A percentile compares a stretch with the other conserved stretches of the same genome.
Conservation (phyloP, 305 asterid species). For the Fraxinus albicans region DNA sequence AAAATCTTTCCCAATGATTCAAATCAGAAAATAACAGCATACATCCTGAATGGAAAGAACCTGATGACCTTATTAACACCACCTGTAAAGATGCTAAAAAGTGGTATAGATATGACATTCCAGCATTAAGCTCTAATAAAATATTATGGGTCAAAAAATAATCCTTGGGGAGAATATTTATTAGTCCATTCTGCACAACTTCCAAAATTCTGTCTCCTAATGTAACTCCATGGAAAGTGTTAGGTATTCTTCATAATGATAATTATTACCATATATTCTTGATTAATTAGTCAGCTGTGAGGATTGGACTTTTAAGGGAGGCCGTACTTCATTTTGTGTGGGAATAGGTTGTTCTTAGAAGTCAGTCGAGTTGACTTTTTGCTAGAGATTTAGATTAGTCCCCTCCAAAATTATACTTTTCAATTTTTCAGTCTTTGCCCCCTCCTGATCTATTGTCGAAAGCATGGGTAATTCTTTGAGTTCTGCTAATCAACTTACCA, state of each 20-base stretch:
- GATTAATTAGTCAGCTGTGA: not conserved
- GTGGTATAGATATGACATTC: not conserved
- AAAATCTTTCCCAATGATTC: not conserved
- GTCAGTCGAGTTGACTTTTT: not conserved
- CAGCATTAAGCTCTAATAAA: not conserved
- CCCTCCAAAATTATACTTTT: not conserved
- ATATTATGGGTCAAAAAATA: not conserved
- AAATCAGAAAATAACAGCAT: not conserved
- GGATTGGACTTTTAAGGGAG: not conserved
- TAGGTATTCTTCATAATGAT: not conserved
- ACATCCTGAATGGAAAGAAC: not conserved
- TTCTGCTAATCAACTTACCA: conserved; percentile 52
- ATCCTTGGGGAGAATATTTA: not conserved
- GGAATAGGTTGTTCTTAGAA: not conserved
- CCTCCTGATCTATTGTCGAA: not conserved
- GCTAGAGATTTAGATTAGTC: not conserved
- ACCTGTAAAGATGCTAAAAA: not conserved
- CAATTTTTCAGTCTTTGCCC: not conserved
- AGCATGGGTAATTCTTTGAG: not conserved
- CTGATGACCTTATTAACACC: not conserved
- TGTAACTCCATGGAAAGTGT: not conserved
- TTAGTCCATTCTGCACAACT: not conserved
- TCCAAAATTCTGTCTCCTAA: not conserved
- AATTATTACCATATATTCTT: not conserved
- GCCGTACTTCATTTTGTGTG: not conserved